Conservation (phyloP, 345 rosid genomes). For the Punica granatum region DNA sequence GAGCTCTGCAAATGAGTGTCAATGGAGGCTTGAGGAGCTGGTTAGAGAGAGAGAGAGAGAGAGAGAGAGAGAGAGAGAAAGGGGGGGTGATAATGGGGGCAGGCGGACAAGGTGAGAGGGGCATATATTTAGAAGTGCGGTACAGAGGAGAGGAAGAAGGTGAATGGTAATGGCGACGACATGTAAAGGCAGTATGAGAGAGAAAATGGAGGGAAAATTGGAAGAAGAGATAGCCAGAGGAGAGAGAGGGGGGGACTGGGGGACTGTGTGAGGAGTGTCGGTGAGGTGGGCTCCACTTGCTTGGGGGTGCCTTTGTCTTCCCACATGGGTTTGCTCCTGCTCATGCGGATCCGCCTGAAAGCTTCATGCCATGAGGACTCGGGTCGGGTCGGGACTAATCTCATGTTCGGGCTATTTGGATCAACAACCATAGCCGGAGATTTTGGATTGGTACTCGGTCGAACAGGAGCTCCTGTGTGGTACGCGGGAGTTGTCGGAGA, state of each 20-base stretch:
- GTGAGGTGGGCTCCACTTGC: constrained; percentile 3
- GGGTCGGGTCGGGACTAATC: background rate
- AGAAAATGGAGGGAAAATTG: constrained; percentile 1
- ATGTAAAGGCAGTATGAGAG: background rate
- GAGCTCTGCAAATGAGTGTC: background rate
- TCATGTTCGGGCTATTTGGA: background rate
- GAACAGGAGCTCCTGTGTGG: too few relatives aligned
- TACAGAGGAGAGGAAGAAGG: background rate
- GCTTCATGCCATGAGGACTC: background rate
- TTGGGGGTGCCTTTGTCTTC: background rate
- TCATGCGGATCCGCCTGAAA: background rate
- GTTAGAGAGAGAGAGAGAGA: background rate
- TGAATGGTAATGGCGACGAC: background rate
- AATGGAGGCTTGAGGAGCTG: background rate
- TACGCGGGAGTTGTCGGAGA: too few relatives aligned
- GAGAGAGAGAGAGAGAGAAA: background rate
- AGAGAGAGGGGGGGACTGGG: background rate
- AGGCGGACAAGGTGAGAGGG: background rate
- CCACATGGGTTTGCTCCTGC: background rate
- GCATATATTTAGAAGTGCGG: constrained; percentile 8
- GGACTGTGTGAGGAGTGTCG: background rate
- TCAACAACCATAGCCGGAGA: background rate
- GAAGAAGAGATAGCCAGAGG: background rate
- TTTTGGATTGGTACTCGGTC: too few relatives aligned
- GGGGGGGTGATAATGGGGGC: background rate